Percentiles rank a stretch among this genome's conserved stretches.
Evolutionary conservation across 805 yeast genomes (phyloP).

Genomic region (Yarrowia hollandica): DNA sequence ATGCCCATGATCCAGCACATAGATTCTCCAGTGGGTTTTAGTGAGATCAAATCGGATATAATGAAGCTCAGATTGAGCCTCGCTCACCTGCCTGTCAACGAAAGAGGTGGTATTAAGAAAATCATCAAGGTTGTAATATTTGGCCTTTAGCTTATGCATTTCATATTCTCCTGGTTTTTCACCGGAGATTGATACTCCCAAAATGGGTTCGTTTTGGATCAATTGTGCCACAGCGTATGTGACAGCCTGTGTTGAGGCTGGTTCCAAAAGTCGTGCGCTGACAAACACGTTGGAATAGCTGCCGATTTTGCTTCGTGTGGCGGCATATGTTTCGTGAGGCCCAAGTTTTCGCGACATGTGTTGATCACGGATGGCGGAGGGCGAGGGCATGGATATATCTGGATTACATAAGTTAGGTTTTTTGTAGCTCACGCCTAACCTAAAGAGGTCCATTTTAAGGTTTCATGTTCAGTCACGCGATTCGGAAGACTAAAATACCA

Average conservation of each 20-base stretch:
- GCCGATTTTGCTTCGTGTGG: background rate
- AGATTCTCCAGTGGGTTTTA: conserved; percentile 32
- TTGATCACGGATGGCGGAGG: background rate
- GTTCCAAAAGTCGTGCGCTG: background rate
- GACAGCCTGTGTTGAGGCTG: background rate
- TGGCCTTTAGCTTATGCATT: background rate
- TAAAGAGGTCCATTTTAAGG: background rate
- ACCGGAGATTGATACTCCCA: background rate
- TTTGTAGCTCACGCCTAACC: background rate
- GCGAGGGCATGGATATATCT: too few species aligned
- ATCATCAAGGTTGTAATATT: background rate
- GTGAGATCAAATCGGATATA: conserved; percentile 1
- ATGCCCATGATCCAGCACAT: conserved; percentile 26
- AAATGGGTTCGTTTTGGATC: background rate
- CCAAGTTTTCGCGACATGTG: conserved; percentile 13
- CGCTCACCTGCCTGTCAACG: background rate
- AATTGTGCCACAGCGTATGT: background rate
- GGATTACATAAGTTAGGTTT: background rate
- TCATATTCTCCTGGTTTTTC: background rate
- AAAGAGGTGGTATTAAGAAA: background rate
- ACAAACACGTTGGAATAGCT: conserved; percentile 24
- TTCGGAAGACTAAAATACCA: too few species aligned
- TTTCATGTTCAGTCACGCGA: too few species aligned
- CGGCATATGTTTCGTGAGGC: conserved; percentile 21
- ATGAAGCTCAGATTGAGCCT: conserved; percentile 10